Conservation (phyloP, 768 basidiomycete genomes). For the Stropharia rugosoannulata region DNA sequence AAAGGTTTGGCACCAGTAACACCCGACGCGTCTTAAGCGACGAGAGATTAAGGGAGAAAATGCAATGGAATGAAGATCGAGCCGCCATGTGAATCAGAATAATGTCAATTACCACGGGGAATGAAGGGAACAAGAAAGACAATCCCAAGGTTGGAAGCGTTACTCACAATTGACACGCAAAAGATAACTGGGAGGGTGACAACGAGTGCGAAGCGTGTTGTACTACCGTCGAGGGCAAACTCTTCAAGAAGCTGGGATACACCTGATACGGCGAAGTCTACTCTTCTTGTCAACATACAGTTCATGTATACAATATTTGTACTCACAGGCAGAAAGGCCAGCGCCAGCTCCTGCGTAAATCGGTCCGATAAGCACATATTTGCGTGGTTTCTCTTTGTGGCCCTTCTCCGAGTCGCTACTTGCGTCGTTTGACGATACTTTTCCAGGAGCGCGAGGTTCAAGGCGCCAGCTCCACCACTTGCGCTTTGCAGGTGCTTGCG, state of each 20-base stretch:
- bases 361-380: conserved; percentile 62
- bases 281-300: conserved; percentile 12
- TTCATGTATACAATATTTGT: background rate
- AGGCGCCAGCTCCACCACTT: conserved; percentile 48
- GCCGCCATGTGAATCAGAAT: no score
- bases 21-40: no score
- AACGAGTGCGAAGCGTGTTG: conserved; percentile 63
- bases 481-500: conserved; percentile 14
- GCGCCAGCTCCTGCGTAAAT: conserved; percentile 69
- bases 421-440: background rate
- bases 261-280: conserved; percentile 66
- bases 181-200: conserved; percentile 69
- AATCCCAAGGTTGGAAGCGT: background rate
- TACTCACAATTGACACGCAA: conserved; percentile 71
- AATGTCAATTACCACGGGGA: no score
- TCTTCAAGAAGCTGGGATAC: conserved; percentile 62
- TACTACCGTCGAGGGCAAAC: conserved; percentile 61
- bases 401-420: conserved; percentile 40
- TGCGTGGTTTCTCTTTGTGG: conserved; percentile 34
- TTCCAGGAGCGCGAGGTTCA: conserved; percentile 27
- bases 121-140: no score
- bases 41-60: no score
- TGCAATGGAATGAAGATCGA: no score
- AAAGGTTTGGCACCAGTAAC: no score
- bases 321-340: conserved; percentile 61